A percentile compares a stretch with the other conserved stretches of the same genome.
These are phyloP conservation scores for Microcyclospora pomicola DNA, from an alignment of 2,329 filamentous ascomycete species.

Conservation along the genomic window DNA sequence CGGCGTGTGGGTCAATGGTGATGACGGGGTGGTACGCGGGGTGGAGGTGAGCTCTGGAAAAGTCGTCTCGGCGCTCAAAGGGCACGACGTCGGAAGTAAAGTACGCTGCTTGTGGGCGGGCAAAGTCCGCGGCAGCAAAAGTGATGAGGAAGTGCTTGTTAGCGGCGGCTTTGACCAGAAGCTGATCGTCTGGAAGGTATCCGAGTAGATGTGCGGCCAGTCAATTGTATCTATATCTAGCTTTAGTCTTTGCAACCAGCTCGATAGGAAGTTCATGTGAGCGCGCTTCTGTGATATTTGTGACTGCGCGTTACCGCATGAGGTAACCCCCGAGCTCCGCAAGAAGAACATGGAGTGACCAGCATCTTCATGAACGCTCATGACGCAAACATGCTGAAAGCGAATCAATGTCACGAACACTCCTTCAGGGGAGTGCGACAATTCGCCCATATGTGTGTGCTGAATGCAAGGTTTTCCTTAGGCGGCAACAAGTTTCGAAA, in stretches of 20 bases:
- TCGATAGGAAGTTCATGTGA: no score
- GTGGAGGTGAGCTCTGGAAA: constrained; percentile 47
- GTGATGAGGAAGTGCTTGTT: constrained; percentile 38
- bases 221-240: no score
- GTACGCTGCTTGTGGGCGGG: constrained; percentile 46
- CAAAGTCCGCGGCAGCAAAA: constrained; percentile 19
- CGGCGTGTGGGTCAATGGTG: constrained; percentile 51
- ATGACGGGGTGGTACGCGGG: constrained; percentile 48
- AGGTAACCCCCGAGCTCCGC: no score
- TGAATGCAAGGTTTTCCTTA: background rate
- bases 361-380: no score
- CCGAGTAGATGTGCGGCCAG: background rate
- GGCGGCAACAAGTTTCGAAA: background rate
- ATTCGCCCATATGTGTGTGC: background rate
- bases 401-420: background rate
- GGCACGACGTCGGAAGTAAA: constrained; percentile 44
- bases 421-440: background rate
- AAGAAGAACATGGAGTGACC: no score
- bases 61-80: constrained; percentile 36
- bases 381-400: no score
- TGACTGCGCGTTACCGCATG: no score
- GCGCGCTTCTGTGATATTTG: no score
- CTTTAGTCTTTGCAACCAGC: no score
- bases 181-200: constrained; percentile 42
- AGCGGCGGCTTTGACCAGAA: constrained; percentile 52